Evolutionary conservation across 2,329 filamentous ascomycete genomes (phyloP), one percentile per base, ranked within the genome.

Genomic region (Ceratocystis alfenasii): DNA sequence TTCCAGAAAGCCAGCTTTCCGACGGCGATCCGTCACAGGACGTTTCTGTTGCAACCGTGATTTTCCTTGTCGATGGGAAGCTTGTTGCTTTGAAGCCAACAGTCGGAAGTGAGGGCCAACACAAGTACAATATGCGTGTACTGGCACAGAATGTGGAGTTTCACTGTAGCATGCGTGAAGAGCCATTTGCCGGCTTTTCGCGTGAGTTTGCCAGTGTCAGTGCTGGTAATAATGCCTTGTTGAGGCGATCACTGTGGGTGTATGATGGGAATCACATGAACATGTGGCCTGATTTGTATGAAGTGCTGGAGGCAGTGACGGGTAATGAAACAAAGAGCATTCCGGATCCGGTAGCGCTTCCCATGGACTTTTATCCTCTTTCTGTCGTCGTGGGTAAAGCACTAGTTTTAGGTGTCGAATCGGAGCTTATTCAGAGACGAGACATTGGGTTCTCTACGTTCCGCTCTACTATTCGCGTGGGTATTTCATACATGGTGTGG

Each of bases 101-200:
- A 0, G 79, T 90, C 4, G 92, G 89, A 63, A 88, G 89, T 62
- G 84, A 88, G 55, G 89, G 89, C 4, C 88, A 91, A 70, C 80
- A 96, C 63, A 97, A 96, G 77, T 99, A 99, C 73, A 93, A 97
- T 73, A 99, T 99, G 94, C 88, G 92, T 8, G 88, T 97, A 67
- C 88, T 99, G 72, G 91, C 92, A 12, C 90, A 96, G 71, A 95
- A 95, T 71, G 91, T 97, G 50, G 94, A 99, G 74, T 97, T 94
- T 72, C 96, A 96, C 74, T 87, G 87, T 65, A 85, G 94, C 71
- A 95, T 95, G 85, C 86, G 92, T 69, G 94, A 99, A 72, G 89
- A 95, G 71, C 85, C 84, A 5, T 70, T 76, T 69, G 77, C 71
- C 67, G 70, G 68, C 68, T 62, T 65, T 25, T 63, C 48, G 10